Base-by-base conservation (phyloP, 192 early-diverging fungal species). In the Coemansia sp. region DNA sequence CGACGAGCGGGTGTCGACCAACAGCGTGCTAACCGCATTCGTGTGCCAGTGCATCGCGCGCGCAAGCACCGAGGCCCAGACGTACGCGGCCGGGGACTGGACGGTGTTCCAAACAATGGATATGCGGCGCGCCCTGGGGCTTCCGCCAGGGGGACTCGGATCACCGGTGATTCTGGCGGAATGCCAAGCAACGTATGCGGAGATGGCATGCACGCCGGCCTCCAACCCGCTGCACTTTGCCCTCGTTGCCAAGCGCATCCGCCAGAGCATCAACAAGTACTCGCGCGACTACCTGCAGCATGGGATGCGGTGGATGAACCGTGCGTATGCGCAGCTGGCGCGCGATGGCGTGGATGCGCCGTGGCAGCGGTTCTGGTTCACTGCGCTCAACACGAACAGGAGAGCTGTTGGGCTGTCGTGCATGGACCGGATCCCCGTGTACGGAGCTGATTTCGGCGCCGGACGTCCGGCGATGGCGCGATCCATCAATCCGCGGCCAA, bases 361-460 rank as follows among this genome's bases (percentile, higher is more conserved):
- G 7, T 81, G 78, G 78, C 66, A 73, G 0, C 78, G 75, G 25
- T 81, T 81, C 25, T 81, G 78, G 78, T 81, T 81, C 43, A 64
- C 78, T 2, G 73, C 73, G 6, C 43, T 81, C 4, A 64, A 75
- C 51, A 81, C 73, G 16, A 81, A 72, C 38, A 11, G 60, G 0
- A 17, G 73, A 0, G 48, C 69, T 5, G 70, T 81, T 0, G 78
- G 78, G 11, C 67, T 81, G 13, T 81, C 78, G 50, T 81, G 73
- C 9, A 81, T 81, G 78, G 64, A 75, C 50, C 62, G 59, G 56
- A 81, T 81, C 19, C 78, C 78, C 13, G 49, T 81, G 12, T 81
- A 81, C 22, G 73, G 72, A 11, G 74, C 73, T 0, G 73, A 81
- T 53, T 81, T 81, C 54, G 78, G 78, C 7, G 70, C 67, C 13